A percentile compares a stretch with the other conserved stretches of the same genome.
These are phyloP conservation scores for Botrytis fabae DNA, from an alignment of 2,329 filamentous ascomycete species.

Conservation along the genomic window DNA sequence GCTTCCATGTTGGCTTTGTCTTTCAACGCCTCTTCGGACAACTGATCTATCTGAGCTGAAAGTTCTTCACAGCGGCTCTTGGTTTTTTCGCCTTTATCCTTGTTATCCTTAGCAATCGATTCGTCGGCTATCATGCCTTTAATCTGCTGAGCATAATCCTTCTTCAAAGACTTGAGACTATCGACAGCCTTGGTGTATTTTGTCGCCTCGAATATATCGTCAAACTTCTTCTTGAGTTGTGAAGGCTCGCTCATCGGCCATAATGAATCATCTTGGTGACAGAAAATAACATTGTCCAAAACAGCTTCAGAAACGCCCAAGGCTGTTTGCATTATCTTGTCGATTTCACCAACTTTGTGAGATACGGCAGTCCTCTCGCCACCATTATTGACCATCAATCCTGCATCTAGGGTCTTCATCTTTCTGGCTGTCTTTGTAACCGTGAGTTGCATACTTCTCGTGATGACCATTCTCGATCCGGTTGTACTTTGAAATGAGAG, in stretches of 20 bases:
- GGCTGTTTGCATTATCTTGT: constrained; percentile 79
- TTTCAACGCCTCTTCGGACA: constrained; percentile 58
- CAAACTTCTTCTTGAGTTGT: constrained; percentile 87
- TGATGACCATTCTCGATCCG: constrained; percentile 77
- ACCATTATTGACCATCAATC: constrained; percentile 71
- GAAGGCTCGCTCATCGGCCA: constrained; percentile 93
- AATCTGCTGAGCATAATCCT: constrained; percentile 77
- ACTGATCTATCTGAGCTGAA: constrained; percentile 62
- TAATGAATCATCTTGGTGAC: constrained; percentile 94
- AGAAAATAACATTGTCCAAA: constrained; percentile 94
- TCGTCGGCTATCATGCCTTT: constrained; percentile 72
- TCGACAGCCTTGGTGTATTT: constrained; percentile 98
- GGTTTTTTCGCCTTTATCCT: constrained; percentile 75
- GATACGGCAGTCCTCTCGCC: constrained; percentile 80
- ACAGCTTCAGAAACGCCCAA: constrained; percentile 89
- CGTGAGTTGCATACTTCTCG: constrained; percentile 79
- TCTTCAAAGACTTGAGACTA: constrained; percentile 83
- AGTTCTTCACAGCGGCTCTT: constrained; percentile 66
- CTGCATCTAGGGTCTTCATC: constrained; percentile 81
- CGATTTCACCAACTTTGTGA: constrained; percentile 76
- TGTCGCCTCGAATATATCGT: constrained; percentile 95
- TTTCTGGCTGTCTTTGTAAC: constrained; percentile 72
- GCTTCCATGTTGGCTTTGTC: constrained; percentile 43
- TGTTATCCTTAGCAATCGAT: constrained; percentile 75
- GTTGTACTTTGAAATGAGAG: constrained; percentile 80